Evolutionary conservation across 441 rosid species (phyloP).

Genomic region (Dalechampia spathulata): DNA sequence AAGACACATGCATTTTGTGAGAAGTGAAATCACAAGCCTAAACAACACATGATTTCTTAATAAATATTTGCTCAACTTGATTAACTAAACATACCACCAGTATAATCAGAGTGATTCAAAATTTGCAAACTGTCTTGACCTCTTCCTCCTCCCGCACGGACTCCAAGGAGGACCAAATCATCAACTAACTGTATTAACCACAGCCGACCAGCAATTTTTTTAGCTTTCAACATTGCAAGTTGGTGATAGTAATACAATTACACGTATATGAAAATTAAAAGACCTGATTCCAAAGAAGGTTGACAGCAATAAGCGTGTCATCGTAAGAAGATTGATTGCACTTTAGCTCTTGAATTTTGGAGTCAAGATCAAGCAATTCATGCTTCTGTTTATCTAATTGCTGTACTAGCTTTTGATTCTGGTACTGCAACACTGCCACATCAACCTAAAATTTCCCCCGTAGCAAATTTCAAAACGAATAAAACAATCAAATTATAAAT

Average conservation of each 20-base stretch:
- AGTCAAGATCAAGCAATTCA: constrained; percentile 59
- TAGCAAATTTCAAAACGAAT: too few species aligned
- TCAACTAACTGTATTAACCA: constrained; percentile 57
- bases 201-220: too few species aligned
- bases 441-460: too few species aligned
- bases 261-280: neutral
- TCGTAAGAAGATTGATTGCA: constrained; percentile 61
- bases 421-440: constrained; percentile 65
- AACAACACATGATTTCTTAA: too few species aligned
- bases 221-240: too few species aligned
- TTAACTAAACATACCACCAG: constrained; percentile 41
- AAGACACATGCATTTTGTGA: too few species aligned
- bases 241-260: too few species aligned
- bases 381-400: constrained; percentile 68
- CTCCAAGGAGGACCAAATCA: constrained; percentile 72
- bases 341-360: constrained; percentile 43
- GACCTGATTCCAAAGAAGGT: constrained; percentile 86
- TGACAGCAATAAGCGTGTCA: constrained; percentile 46
- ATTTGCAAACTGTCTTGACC: constrained; percentile 32
- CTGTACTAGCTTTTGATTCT: constrained; percentile 84
- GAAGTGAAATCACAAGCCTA: too few species aligned
- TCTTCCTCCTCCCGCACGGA: constrained; percentile 71
- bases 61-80: too few species aligned
- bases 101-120: constrained; percentile 37
- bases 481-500: too few species aligned